phyloP scores from a whole-genome alignment of 495 filamentous ascomycete genomes.

The Penicillium ucsense region DNA sequence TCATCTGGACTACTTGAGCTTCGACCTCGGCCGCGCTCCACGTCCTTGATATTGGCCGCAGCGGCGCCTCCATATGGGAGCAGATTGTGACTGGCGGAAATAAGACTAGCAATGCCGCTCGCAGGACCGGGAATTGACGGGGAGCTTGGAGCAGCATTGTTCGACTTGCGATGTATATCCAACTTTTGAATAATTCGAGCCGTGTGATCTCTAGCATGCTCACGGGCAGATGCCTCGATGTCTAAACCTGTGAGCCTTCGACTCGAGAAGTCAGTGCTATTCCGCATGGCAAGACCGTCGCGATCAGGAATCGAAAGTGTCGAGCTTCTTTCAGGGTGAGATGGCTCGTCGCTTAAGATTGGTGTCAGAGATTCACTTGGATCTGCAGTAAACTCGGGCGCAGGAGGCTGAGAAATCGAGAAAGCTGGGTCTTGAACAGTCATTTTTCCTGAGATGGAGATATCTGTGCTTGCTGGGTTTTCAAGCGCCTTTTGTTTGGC shows the following conservation, averaged over 20 bases:
- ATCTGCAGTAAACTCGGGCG: conserved; percentile 81
- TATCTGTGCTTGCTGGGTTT: conserved; percentile 53
- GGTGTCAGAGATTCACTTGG: conserved; percentile 57
- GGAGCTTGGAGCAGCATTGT: conserved; percentile 34
- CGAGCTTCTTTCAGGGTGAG: conserved; percentile 46
- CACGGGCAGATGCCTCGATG: conserved; percentile 48
- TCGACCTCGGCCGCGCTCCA: conserved; percentile 21
- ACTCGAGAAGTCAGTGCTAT: conserved; percentile 60
- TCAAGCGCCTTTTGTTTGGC: conserved; percentile 90
- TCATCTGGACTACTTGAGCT: conserved; percentile 28
- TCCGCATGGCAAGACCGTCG: conserved; percentile 47
- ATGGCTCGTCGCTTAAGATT: conserved; percentile 43
- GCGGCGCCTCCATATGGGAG: conserved; percentile 48
- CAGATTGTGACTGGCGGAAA: conserved; percentile 75
- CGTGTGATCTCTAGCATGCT: conserved; percentile 62
- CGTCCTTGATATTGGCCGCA: conserved; percentile 22
- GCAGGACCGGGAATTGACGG: conserved; percentile 30
- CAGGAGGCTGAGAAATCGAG: conserved; percentile 77
- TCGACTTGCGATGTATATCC: conserved; percentile 76
- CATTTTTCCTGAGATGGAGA: conserved; percentile 46
- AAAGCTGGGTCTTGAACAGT: conserved; percentile 70
- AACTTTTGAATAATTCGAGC: conserved; percentile 86
- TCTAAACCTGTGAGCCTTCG: conserved; percentile 41
- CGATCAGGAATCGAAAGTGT: conserved; percentile 59
- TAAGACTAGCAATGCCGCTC: conserved; percentile 78